Conservation (phyloP, 2,329 filamentous ascomycete genomes). For the Botrytis fabae region DNA sequence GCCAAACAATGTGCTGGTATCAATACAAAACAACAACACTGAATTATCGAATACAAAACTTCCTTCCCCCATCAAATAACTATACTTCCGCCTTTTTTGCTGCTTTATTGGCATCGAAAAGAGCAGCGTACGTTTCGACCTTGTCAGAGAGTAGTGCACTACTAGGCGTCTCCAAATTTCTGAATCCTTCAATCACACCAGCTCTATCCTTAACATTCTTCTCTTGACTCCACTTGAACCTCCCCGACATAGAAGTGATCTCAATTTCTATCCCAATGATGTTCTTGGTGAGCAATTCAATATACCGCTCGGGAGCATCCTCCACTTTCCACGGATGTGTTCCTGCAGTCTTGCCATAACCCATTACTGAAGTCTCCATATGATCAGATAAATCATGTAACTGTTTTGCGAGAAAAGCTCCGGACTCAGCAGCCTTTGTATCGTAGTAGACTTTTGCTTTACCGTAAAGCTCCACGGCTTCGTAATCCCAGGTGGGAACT, state of each 20-base stretch:
- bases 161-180: constrained; percentile 37
- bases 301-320: constrained; percentile 57
- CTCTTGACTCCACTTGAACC: constrained; percentile 70
- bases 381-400: constrained; percentile 53
- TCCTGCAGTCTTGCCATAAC: constrained; percentile 45
- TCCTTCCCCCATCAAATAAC: too few species aligned
- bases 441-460: constrained; percentile 55
- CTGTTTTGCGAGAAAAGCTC: constrained; percentile 52
- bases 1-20: background rate
- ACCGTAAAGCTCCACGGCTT: constrained; percentile 64
- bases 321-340: constrained; percentile 54
- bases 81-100: background rate
- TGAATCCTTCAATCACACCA: constrained; percentile 60
- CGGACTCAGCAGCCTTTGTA: constrained; percentile 47
- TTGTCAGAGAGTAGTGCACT: constrained; percentile 1
- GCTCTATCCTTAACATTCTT: constrained; percentile 52
- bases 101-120: constrained; percentile 21
- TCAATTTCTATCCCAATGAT: constrained; percentile 63
- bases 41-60: background rate
- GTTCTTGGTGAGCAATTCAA: constrained; percentile 57
- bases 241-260: constrained; percentile 57
- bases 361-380: constrained; percentile 57
- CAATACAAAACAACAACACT: background rate
- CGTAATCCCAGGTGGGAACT: constrained; percentile 71
- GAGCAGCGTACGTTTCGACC: background rate